Evolutionary conservation across 352 stramenopile species (phyloP).

Genomic region (Phytophthora agathidicida): DNA sequence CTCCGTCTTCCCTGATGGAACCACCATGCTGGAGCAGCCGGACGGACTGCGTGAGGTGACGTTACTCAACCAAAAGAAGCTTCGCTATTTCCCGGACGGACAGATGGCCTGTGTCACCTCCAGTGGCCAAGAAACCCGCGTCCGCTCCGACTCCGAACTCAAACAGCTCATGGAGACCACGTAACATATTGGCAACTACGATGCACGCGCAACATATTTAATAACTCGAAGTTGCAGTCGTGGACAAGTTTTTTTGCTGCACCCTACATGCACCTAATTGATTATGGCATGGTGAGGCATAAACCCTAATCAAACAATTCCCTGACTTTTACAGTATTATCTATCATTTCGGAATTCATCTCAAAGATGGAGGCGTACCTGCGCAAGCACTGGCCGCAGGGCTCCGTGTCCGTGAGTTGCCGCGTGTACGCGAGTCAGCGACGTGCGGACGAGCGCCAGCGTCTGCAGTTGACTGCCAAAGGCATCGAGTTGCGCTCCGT

Average conservation of each 20-base stretch:
- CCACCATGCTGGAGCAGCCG: conserved; percentile 77
- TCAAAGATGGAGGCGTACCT: conserved; percentile 31
- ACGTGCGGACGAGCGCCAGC: conserved; percentile 31
- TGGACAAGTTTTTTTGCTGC: too few species aligned
- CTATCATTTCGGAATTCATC: conserved; percentile 12
- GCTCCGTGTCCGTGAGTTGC: conserved; percentile 36
- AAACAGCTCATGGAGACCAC: conserved; percentile 56
- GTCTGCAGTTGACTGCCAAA: conserved; percentile 34
- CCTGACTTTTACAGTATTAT: too few species aligned
- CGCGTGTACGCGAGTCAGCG: conserved; percentile 31
- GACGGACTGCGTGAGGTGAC: conserved; percentile 82
- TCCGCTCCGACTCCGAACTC: conserved; percentile 71
- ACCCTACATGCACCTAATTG: too few species aligned
- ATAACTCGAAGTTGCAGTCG: too few species aligned
- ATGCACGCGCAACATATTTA: conserved; percentile 30
- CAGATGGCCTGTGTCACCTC: conserved; percentile 61
- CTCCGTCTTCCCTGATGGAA: conserved; percentile 84
- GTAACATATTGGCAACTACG: conserved; percentile 9
- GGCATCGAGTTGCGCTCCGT: conserved; percentile 44
- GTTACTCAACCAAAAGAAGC: conserved; percentile 69
- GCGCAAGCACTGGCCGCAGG: conserved; percentile 31
- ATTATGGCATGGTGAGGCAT: too few species aligned
- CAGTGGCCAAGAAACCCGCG: conserved; percentile 54
- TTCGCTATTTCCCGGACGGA: conserved; percentile 80
- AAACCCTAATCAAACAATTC: conserved; percentile 8